Base-by-base conservation (phyloP, 1,284 basidiomycete genomes). In the Ustanciosporium gigantosporum region DNA sequence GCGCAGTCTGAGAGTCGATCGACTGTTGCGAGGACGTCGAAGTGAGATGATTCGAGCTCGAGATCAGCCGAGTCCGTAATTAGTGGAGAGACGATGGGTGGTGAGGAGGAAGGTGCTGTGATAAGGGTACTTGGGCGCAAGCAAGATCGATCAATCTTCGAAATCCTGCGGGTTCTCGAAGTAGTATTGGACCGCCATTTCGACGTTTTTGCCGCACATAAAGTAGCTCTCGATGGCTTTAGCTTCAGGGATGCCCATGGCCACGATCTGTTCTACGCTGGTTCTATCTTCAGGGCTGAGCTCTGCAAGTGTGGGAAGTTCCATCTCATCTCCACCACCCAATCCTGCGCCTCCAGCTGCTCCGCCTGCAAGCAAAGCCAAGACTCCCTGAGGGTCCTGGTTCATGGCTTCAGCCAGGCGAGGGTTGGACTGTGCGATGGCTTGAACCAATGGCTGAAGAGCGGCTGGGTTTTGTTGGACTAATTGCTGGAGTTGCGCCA, bases 171-270 rank as follows among this genome's bases (percentile, higher is more conserved):
- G 65, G 34, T 68, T 68, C 43, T 74, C 74, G 48, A 74, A 77
- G 44, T 77, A 77, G 45, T 76, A 77, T 55, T 76, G 74, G 16
- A 77, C 68, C 4, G 74, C 74, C 72, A 77, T 74, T 45, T 77
- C 75, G 34, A 76, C 59, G 39, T 77, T 77, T 35, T 68, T 59
- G 17, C 72, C 75, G 37, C 75, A 77, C 72, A 76, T 75, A 7
- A 77, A 69, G 46, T 68, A 77, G 25, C 45, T 51, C 41, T 76
- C 74, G 35, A 76, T 73, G 19, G 75, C 75, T 52, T 73, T 71
- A 20, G 39, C 41, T 35, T 75, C 68, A 4, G 74, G 72, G 20
- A 77, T 74, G 22, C 75, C 75, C 72, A 77, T 73, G 3, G 66
- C 70, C 9, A 67, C 59, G 34, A 77, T 77, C 60, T 74, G 69